Evolutionary conservation across 306 rosid species (phyloP).

Genomic region (Castanospermum australe): DNA sequence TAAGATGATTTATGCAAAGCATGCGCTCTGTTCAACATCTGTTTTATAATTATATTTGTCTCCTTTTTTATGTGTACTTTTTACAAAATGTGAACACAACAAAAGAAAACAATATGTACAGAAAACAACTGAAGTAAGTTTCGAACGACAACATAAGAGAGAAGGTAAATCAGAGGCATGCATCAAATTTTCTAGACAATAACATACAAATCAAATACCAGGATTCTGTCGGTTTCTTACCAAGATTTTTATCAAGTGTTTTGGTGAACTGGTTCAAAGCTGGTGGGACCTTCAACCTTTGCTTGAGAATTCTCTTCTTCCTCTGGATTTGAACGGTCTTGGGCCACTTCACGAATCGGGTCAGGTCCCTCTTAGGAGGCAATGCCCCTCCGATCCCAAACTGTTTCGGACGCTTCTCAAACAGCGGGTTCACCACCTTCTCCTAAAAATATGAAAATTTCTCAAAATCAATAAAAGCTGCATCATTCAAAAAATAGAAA

Average conservation of each 20-base stretch:
- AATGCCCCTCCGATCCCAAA: slow-evolving; percentile 82
- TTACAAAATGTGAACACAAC: background rate
- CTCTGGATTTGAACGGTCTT: slow-evolving; percentile 70
- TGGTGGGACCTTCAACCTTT: slow-evolving; percentile 83
- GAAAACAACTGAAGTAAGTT: background rate
- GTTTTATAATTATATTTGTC: background rate
- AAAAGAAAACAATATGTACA: background rate
- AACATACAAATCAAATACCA: background rate
- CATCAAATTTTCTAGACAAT: background rate
- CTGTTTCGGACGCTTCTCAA: slow-evolving; percentile 85
- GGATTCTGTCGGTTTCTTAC: slow-evolving; percentile 17
- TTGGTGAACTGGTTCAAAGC: slow-evolving; percentile 81
- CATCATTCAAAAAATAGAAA: background rate
- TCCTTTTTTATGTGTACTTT: too few relatives aligned
- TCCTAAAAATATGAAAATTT: slow-evolving; percentile 16
- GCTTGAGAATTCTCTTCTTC: slow-evolving; percentile 79
- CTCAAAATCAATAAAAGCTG: background rate
- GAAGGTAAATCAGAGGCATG: background rate
- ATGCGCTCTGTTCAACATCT: background rate
- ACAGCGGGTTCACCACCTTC: slow-evolving; percentile 67
- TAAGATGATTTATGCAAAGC: background rate
- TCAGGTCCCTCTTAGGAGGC: slow-evolving; percentile 81
- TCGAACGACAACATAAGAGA: background rate
- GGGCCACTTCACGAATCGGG: slow-evolving; percentile 83
- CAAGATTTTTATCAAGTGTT: slow-evolving; percentile 76